Evolutionary conservation across 2,329 filamentous ascomycete genomes (phyloP).

Genomic region (Cordyceps militaris): DNA sequence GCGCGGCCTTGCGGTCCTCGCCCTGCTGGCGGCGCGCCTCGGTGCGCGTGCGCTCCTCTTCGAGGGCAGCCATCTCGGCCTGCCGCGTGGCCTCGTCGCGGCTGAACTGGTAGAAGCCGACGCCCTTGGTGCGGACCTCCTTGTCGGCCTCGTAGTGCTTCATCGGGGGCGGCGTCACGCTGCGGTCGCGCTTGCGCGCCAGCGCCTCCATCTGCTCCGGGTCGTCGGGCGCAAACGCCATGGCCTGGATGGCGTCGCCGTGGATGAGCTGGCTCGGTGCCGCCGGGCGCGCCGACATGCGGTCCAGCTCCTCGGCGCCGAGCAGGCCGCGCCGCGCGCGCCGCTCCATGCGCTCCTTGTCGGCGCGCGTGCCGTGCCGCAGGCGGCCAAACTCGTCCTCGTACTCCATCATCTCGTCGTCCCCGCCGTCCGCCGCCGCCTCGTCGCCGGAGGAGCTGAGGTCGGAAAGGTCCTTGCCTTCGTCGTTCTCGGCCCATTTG

Average conservation of each 20-base stretch:
- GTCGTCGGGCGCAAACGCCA: constrained; percentile 74
- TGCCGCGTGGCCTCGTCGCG: constrained; percentile 59
- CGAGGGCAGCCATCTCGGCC: constrained; percentile 68
- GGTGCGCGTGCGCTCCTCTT: constrained; percentile 60
- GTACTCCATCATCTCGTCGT: constrained; percentile 70
- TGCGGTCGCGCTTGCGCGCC: constrained; percentile 70
- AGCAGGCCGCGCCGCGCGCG: constrained; percentile 42
- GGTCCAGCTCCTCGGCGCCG: constrained; percentile 55
- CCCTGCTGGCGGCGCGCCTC: constrained; percentile 52
- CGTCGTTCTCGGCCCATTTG: constrained; percentile 79
- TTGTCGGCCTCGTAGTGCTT: constrained; percentile 78
- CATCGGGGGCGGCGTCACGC: constrained; percentile 70
- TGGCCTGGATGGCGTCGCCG: constrained; percentile 75
- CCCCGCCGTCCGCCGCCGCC: constrained; percentile 33
- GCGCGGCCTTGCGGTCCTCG: constrained; percentile 49
- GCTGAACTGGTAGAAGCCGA: constrained; percentile 87
- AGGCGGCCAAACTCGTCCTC: constrained; percentile 89
- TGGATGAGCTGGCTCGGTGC: constrained; percentile 69
- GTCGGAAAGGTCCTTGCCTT: constrained; percentile 44
- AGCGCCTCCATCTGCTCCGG: constrained; percentile 68
- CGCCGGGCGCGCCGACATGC: constrained; percentile 59
- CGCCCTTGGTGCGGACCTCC: constrained; percentile 82
- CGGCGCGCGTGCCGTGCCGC: constrained; percentile 61
- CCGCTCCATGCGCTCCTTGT: constrained; percentile 58
- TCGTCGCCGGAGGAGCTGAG: constrained; percentile 29